Conservation (phyloP, 768 basidiomycete species). For the Podaxis sp. region DNA sequence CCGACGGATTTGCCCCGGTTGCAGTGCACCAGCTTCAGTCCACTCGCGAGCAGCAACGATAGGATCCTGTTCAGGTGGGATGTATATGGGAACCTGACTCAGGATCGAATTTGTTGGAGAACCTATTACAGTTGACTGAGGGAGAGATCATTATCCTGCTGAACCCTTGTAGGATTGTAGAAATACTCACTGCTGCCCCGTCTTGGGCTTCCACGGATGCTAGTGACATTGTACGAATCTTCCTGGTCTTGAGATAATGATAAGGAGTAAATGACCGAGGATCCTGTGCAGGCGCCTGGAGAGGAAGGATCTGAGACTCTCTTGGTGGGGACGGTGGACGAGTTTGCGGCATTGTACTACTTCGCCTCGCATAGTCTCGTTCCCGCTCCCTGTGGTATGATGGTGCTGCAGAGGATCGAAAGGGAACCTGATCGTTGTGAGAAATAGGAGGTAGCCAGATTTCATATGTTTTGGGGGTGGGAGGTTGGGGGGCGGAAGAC, state of each 20-base stretch:
- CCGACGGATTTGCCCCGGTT: conserved; percentile 29
- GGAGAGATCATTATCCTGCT: conserved; percentile 31
- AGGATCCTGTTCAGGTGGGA: conserved; percentile 66
- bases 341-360: background rate
- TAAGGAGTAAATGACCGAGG: conserved; percentile 61
- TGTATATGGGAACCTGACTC: conserved; percentile 50
- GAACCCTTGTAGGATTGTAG: conserved; percentile 6
- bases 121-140: conserved; percentile 67
- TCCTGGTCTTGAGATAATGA: conserved; percentile 55
- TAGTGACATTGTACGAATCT: conserved; percentile 67
- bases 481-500: conserved; percentile 8
- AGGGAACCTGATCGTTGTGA: background rate
- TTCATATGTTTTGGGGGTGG: conserved; percentile 8
- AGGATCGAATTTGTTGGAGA: conserved; percentile 73
- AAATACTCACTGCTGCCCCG: conserved; percentile 69
- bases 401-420: conserved; percentile 6
- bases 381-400: conserved; percentile 17
- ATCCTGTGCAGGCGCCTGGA: conserved; percentile 23
- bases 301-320: conserved; percentile 11
- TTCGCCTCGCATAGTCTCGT: conserved; percentile 16
- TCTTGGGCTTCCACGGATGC: conserved; percentile 78
- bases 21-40: conserved; percentile 43
- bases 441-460: conserved; percentile 13
- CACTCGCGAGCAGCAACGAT: conserved; percentile 65
- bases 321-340: conserved; percentile 8